A percentile compares a stretch with the other conserved stretches of the same genome.
Conservation (phyloP, 176 grass and related monocot genomes). For the Chloris gayana region DNA sequence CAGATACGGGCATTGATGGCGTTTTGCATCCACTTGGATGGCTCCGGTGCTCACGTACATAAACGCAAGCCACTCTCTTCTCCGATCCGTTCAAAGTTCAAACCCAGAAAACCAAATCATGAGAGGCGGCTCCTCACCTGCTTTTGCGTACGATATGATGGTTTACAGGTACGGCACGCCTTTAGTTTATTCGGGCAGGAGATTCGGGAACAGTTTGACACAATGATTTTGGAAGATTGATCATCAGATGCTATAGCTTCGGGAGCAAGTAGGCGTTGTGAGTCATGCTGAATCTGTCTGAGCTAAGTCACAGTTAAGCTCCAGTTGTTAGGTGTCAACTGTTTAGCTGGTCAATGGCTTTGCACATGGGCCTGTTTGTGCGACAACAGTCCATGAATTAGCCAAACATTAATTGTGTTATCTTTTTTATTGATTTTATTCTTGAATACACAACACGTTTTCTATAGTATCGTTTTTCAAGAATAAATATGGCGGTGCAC, state of each 20-base stretch:
- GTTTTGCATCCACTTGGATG: slow-evolving; percentile 4
- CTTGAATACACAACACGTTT: slow-evolving; percentile 10
- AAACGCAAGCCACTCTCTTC: not conserved
- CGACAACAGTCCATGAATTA: not conserved
- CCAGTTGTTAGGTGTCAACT: slow-evolving; percentile 12
- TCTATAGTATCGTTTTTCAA: not conserved
- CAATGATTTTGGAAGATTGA: slow-evolving; percentile 22
- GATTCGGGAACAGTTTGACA: slow-evolving; percentile 11
- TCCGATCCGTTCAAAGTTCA: not conserved
- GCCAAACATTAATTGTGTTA: not conserved
- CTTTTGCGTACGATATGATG: too few relatives aligned
- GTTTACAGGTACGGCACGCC: too few relatives aligned
- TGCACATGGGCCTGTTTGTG: slow-evolving; percentile 39
- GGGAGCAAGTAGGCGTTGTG: slow-evolving; percentile 3
- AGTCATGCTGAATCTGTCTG: not conserved
- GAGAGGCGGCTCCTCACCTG: too few relatives aligned
- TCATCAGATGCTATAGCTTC: not conserved
- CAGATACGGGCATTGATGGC: not conserved
- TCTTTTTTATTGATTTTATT: not conserved
- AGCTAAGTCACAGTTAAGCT: slow-evolving; percentile 29
- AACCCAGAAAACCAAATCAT: not conserved
- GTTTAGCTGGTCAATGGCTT: slow-evolving; percentile 18
- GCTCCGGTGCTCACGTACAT: too few relatives aligned
- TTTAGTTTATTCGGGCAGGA: not conserved
- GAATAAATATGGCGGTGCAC: slow-evolving; percentile 8